phyloP scores from a whole-genome alignment of 805 yeast genomes.

The Blastobotrys muscicola region DNA sequence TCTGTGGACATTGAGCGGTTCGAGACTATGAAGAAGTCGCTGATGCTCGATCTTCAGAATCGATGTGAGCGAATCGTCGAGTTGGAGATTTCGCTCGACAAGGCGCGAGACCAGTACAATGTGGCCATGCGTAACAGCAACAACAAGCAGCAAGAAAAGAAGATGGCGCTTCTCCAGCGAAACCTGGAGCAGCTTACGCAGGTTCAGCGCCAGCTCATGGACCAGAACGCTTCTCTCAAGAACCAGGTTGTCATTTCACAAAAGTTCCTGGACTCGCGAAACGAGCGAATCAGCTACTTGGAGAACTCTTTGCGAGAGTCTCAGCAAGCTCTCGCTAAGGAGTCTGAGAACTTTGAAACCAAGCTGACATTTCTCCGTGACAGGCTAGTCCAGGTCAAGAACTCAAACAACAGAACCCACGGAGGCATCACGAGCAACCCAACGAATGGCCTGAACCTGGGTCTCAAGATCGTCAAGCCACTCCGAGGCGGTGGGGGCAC shows the following conservation, averaged over 20 bases:
- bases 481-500: constrained; percentile 41
- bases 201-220: constrained; percentile 53
- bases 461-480: constrained; percentile 44
- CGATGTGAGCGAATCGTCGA: constrained; percentile 32
- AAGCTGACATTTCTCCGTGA: constrained; percentile 13
- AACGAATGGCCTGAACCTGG: constrained; percentile 1
- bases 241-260: constrained; percentile 48
- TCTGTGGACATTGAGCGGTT: constrained; percentile 2
- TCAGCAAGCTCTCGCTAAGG: constrained; percentile 38
- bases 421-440: too few species aligned
- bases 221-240: constrained; percentile 48
- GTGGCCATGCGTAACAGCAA: constrained; percentile 18
- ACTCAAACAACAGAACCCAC: neutral
- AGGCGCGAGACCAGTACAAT: constrained; percentile 29
- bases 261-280: constrained; percentile 48
- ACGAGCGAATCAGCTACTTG: constrained; percentile 45
- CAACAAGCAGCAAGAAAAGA: constrained; percentile 32
- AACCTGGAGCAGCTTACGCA: constrained; percentile 47
- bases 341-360: constrained; percentile 40
- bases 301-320: constrained; percentile 38
- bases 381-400: constrained; percentile 9
- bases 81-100: constrained; percentile 36
- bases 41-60: constrained; percentile 24
- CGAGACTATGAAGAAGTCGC: constrained; percentile 14
- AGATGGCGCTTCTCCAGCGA: constrained; percentile 44